A percentile compares a stretch with the other conserved stretches of the same genome.
phyloP scores from a whole-genome alignment of 345 rosid genomes.

The Corymbia maculata region DNA sequence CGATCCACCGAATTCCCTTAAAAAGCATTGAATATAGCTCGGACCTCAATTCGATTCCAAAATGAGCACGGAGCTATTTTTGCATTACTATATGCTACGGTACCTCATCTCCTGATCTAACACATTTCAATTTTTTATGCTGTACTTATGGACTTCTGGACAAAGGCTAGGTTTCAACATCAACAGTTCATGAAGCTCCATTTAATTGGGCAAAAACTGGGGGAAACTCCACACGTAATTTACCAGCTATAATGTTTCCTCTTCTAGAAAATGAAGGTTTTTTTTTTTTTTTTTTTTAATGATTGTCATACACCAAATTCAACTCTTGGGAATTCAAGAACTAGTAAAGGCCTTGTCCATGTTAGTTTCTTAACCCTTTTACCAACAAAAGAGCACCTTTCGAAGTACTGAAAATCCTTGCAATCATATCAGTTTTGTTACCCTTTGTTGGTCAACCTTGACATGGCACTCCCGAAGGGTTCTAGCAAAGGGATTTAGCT shows the following conservation, averaged over 20 bases:
- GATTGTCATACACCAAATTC: neutral
- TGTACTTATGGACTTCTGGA: rapidly evolving
- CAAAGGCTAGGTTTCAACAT: neutral
- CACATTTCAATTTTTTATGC: too few species aligned
- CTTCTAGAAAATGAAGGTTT: neutral
- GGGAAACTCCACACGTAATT: neutral
- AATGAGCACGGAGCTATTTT: neutral
- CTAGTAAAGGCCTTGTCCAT: neutral
- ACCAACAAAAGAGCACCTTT: neutral
- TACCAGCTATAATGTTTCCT: neutral
- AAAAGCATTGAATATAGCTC: neutral
- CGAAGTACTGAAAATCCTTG: neutral
- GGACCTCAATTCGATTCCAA: rapidly evolving
- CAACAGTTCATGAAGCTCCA: neutral
- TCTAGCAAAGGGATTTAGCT: neutral
- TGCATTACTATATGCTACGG: neutral
- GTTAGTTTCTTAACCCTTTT: neutral
- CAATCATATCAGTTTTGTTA: neutral
- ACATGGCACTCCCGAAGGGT: neutral
- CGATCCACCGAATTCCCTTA: neutral
- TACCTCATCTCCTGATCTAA: too few species aligned
- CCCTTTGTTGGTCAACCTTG: neutral
- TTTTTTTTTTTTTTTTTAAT: neutral
- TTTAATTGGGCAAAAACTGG: neutral
- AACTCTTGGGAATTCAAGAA: neutral